phyloP scores from a whole-genome alignment of 129 eudicot genomes.

The Rutidosis leptorrhynchoides region DNA sequence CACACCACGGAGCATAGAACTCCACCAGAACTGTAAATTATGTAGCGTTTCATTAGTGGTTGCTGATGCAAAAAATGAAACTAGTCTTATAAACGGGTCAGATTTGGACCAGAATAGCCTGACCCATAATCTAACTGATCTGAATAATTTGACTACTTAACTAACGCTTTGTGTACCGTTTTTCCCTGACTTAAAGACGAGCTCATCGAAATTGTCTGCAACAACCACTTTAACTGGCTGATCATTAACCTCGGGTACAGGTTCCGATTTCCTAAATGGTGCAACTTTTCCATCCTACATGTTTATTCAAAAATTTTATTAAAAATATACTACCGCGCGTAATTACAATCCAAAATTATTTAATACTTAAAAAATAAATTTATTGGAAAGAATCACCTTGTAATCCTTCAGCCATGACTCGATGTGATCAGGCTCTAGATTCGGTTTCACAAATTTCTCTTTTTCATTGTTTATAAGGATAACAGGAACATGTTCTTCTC shows the following conservation, averaged over 20 bases:
- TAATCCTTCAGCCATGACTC: constrained; percentile 76
- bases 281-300: constrained; percentile 72
- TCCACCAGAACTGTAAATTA: constrained; percentile 62
- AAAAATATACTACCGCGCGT: not conserved
- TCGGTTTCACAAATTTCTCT: constrained; percentile 65
- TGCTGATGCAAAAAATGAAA: constrained; percentile 5
- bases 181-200: constrained; percentile 77
- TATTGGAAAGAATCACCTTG: constrained; percentile 40
- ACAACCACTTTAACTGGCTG: constrained; percentile 88
- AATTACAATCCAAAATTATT: not conserved
- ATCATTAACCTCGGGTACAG: constrained; percentile 64
- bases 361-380: not conserved
- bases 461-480: constrained; percentile 58
- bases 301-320: constrained; percentile 1
- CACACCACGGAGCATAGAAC: constrained; percentile 96
- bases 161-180: constrained; percentile 48
- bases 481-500: constrained; percentile 72
- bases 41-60: not conserved
- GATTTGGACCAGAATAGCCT: not conserved
- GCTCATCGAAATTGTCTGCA: constrained; percentile 64
- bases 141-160: constrained; percentile 6
- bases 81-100: not conserved
- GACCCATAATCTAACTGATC: not conserved
- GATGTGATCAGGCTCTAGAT: constrained; percentile 70
- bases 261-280: constrained; percentile 76